Evolutionary conservation across 345 rosid species (phyloP), one percentile per base, ranked within the genome.

Genomic region (Arabidopsis arenosa): DNA sequence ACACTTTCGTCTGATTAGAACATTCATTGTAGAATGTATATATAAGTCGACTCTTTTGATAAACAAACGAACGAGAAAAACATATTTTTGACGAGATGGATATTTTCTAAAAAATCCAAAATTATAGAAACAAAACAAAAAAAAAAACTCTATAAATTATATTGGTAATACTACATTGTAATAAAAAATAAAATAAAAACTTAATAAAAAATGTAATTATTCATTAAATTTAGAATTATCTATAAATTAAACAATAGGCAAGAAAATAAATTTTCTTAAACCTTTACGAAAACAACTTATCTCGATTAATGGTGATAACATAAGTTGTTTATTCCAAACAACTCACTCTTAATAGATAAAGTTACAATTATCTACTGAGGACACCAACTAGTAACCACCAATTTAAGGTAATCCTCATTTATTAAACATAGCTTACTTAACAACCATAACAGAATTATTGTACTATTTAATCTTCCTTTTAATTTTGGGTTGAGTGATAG

Each of bases 371-470:
- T 13, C 60, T 30, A 54, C 37, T 28, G 28, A 14, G 17, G 6
- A 59, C 11, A 61, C 18, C 17, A 40, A 61, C 18, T 12, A 62
- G 17, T 23, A 23, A 23, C 41, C 41, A 45, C 41, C 55, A 30
- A 32, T 43, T 43, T 43, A 12, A 6, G 47, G 15, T 13, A 13
- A 5, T 12, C 47, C 47, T 43, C 15, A 26, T 13, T 14, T 14
- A 44, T n/a, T 43, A n/a, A 44, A 21, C 74, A 17, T 6, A 8
- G 37, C 32, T 28, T 28, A 28, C 32, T 28, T 37, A 72, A 28
- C 68, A 49, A 49, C 12, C 39, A 61, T 62, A 61, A 62, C 53
- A 61, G 68, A 60, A 39, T 52, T 30, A 63, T 52, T 33, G 51
- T 28, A 5, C 7, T 54, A 28, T 15, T 60, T 17, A 39, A 53